Evolutionary conservation across 2,329 filamentous ascomycete species (phyloP), one percentile per base, ranked within the genome.

Genomic region (Arthroderma uncinatum): DNA sequence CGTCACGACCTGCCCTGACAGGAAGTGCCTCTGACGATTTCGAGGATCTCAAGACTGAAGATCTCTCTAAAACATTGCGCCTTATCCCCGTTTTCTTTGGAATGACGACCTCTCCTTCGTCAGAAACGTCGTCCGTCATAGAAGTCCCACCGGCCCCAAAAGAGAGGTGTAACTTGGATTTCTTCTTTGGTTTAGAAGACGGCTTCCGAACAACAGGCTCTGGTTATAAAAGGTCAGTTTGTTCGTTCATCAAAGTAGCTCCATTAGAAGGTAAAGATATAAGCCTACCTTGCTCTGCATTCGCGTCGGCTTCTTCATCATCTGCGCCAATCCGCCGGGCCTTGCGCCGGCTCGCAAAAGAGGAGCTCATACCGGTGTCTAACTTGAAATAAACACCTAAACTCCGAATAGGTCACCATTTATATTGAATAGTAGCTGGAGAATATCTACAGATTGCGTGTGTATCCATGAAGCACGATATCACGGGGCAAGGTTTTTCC

Each of bases 21-120:
- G 82, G 82, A 0, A 88, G 70, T 1, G 76, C 74, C n/a, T 76
- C 70, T 60, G 77, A 64, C 54, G 76, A 71, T 65, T 73, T 66
- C 0, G 75, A 74, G 9, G 77, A 72, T 64, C 81, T 82, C 73
- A 86, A 68, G 67, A 79, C 74, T 0, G 85, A 81, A 65, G 81
- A 87, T 61, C 82, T 85, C 66, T 89, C 85, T 1, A 84, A 70
- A 0, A 82, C 83, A 58, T 83, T 77, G 57, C 83, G 78, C 33
- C 82, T 83, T 1, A 89, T 74, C 7, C 77, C 79, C 4, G 79
- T 75, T 58, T 83, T 81, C 68, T 84, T 89, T 0, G 84, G 80
- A 0, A 81, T 81, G 39, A 82, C 77, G 0, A 81, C 73, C 54
- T 80, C 78, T 56, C 65, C 69, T 56, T 79, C 76, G 21, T 77